Conservation (phyloP, 1,284 basidiomycete species). For the Fomes fomentarius region DNA sequence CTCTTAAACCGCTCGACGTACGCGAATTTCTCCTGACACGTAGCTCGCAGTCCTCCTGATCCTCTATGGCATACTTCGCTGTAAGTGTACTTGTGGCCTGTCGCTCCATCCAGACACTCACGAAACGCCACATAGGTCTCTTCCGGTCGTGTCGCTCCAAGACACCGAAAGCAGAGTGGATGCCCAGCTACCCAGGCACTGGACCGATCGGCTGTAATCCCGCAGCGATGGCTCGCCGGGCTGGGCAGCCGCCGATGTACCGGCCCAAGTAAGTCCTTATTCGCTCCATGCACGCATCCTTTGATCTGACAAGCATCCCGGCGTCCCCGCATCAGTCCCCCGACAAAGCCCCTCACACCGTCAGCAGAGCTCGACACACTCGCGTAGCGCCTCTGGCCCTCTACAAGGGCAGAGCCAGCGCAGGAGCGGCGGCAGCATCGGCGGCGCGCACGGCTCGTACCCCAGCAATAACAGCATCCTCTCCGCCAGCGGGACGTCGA, state of each 20-base stretch:
- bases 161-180: too few species aligned
- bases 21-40: too few species aligned
- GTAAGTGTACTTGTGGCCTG: slow-evolving; percentile 64
- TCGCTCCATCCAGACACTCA: slow-evolving; percentile 29
- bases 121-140: slow-evolving; percentile 1
- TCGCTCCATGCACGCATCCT: background rate
- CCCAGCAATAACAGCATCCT: background rate
- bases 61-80: too few species aligned
- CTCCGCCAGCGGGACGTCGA: background rate
- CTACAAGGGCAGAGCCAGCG: too few species aligned
- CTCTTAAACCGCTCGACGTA: too few species aligned
- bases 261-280: slow-evolving; percentile 15
- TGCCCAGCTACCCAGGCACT: too few species aligned
- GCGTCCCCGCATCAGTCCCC: slow-evolving; percentile 7
- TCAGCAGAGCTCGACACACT: slow-evolving; percentile 1
- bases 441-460: too few species aligned
- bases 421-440: too few species aligned
- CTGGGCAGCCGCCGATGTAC: slow-evolving; percentile 11
- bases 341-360: background rate
- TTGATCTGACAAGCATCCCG: background rate
- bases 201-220: slow-evolving; percentile 20
- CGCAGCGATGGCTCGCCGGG: slow-evolving; percentile 11
- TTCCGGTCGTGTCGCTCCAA: too few species aligned
- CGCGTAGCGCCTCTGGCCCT: background rate
- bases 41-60: too few species aligned